Evolutionary conservation across 2,329 filamentous ascomycete species (phyloP), one percentile per base, ranked within the genome.

Genomic region (Pseudogymnoascus sp.): DNA sequence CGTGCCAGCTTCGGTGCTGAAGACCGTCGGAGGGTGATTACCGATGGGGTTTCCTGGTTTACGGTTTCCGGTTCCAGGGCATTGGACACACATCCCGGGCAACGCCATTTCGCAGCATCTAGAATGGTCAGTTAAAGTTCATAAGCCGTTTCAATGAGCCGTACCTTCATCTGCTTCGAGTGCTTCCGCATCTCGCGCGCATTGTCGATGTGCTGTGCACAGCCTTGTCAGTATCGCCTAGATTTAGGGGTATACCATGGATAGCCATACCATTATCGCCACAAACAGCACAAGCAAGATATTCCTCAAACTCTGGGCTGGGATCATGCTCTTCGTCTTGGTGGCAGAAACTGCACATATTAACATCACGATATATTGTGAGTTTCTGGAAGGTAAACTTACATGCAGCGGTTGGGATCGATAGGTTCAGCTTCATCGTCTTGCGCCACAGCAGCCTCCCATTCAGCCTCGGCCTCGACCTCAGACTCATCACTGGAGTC

Each of bases 121-220:
- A 63, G 65, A 61, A 59, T 64, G 61, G 58, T 45, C 19, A 49
- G 25, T 38, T 64, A 16, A 62, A 58, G 39, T 60, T 63, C 62
- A 63, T 67, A 65, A 11, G n/a, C n/a, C 8, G 14, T 30, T 33
- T 16, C 45, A 30, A 52, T 28, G 8, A 8, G 45, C 72, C 82
- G 74, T 82, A 92, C 90, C 83, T 74, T 87, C 82, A 65, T 84
- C 82, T 66, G 81, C 76, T 68, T 77, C 78, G 69, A 90, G 77
- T 66, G 84, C 84, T 64, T 83, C 83, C 72, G 85, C 84, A 72
- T 89, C 84, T 72, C 88, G 86, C 63, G 91, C 92, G 77, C 93
- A 97, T 82, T 94, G 89, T 74, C 89, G 87, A 79, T 97, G 93
- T 71, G 92, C 93, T 96, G 78, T 75, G 66, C 72, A 82, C 70